Percentiles rank a stretch among this genome's conserved stretches.
Evolutionary conservation across 140 eudicot genomes (phyloP).

Genomic region (Eryngium alpinum): DNA sequence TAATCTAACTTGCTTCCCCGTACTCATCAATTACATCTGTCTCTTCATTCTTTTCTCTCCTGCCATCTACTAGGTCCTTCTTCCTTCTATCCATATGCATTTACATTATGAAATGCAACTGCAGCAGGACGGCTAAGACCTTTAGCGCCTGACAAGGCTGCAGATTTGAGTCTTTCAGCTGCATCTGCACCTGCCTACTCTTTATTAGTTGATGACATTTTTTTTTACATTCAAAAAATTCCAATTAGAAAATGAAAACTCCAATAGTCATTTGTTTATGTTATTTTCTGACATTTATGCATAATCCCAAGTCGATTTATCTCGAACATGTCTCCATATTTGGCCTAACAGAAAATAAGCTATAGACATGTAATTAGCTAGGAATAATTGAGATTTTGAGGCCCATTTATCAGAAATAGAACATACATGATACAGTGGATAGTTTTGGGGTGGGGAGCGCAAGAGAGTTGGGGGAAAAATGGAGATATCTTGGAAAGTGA

Average conservation of each 20-base stretch:
- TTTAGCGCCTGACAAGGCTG: constrained; percentile 79
- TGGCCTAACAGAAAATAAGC: too few species aligned
- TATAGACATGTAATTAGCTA: too few species aligned
- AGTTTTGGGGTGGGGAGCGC: too few species aligned
- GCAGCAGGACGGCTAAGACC: constrained; percentile 92
- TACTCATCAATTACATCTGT: constrained; percentile 88
- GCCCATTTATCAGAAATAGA: too few species aligned
- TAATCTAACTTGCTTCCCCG: constrained; percentile 83
- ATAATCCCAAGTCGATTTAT: too few species aligned
- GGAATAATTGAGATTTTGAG: too few species aligned
- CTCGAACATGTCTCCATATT: too few species aligned
- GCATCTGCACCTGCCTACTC: constrained; percentile 22
- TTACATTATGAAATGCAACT: constrained; percentile 88
- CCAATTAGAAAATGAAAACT: too few species aligned
- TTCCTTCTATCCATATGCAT: constrained; percentile 97
- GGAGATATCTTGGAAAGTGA: constrained; percentile 33
- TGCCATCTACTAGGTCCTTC: constrained; percentile 99
- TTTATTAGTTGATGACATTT: constrained; percentile 20
- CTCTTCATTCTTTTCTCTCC: constrained; percentile 89
- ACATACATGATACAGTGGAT: too few species aligned
- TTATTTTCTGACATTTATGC: too few species aligned
- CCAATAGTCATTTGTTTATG: too few species aligned
- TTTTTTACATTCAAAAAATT: background rate
- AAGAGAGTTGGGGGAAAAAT: constrained; percentile 1
- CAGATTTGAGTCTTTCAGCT: constrained; percentile 74